phyloP scores from a whole-genome alignment of 2,329 filamentous ascomycete species.

The Biscogniauxia mediterranea region DNA sequence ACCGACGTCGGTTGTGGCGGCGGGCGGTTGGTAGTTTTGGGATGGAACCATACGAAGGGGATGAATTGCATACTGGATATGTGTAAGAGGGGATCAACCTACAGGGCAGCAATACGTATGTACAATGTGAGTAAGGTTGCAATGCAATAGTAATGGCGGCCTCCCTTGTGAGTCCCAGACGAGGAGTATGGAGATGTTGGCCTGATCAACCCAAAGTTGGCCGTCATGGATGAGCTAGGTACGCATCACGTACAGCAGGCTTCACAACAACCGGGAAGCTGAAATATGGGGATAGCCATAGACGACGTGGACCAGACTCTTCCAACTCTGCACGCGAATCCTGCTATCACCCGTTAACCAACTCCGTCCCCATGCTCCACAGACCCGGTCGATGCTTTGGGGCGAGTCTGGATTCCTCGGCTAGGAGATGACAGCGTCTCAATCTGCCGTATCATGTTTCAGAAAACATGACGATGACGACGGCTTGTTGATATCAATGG shows the following conservation, averaged over 20 bases:
- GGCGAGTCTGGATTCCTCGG: not conserved
- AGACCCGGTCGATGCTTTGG: not conserved
- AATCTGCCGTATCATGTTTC: not conserved
- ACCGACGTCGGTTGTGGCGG: not conserved
- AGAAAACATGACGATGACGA: not conserved
- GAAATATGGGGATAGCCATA: not conserved
- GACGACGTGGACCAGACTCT: not conserved
- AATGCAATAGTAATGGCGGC: not conserved
- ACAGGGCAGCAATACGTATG: not conserved
- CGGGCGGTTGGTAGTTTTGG: not conserved
- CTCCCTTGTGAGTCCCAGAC: not conserved
- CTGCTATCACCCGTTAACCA: not conserved
- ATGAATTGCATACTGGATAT: not conserved
- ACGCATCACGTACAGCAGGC: not conserved
- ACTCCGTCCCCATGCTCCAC: not conserved
- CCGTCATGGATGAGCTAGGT: not conserved
- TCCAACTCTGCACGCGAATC: not conserved
- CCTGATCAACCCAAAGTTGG: not conserved
- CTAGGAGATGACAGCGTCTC: not conserved
- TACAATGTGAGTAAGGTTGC: not conserved
- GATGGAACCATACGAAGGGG: not conserved
- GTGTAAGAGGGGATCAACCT: not conserved
- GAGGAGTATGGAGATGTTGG: not conserved
- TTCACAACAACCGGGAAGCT: not conserved
- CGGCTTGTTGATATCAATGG: not conserved